Evolutionary conservation across 768 basidiomycete species (phyloP).

Genomic region (Mycena filopes): DNA sequence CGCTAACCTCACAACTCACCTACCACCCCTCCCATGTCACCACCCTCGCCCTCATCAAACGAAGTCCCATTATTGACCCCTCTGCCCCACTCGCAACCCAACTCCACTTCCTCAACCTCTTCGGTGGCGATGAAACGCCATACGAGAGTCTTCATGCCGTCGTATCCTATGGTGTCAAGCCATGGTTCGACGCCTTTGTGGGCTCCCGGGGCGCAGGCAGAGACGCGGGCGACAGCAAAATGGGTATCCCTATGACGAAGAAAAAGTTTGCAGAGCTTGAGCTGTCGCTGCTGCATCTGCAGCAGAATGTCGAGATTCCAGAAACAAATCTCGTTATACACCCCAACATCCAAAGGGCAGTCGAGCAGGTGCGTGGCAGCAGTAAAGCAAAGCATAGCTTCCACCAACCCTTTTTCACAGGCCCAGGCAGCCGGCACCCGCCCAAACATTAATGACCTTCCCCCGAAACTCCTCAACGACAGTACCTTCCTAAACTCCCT

Average conservation of each 20-base stretch:
- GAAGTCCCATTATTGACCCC: slow-evolving; percentile 83
- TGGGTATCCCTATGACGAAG: slow-evolving; percentile 99
- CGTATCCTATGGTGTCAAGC: slow-evolving; percentile 95
- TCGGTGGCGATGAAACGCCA: slow-evolving; percentile 87
- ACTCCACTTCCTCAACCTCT: slow-evolving; percentile 92
- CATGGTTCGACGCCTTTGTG: slow-evolving; percentile 98
- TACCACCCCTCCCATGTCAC: slow-evolving; percentile 84
- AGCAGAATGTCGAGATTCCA: slow-evolving; percentile 99
- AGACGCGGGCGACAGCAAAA: slow-evolving; percentile 78
- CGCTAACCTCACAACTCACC: slow-evolving; percentile 76
- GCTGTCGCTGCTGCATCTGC: slow-evolving; percentile 90
- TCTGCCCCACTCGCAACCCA: slow-evolving; percentile 83
- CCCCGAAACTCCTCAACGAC: slow-evolving; percentile 81
- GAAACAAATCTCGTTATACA: slow-evolving; percentile 95
- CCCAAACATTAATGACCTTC: slow-evolving; percentile 82
- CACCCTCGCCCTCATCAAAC: slow-evolving; percentile 96
- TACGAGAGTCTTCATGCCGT: slow-evolving; percentile 97
- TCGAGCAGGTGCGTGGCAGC: slow-evolving; percentile 67
- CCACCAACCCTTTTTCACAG: slow-evolving; percentile 36
- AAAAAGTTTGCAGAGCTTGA: slow-evolving; percentile 99
- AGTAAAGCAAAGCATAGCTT: slow-evolving; percentile 15
- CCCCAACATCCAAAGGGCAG: slow-evolving; percentile 87
- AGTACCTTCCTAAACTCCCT: slow-evolving; percentile 93
- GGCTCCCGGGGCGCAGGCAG: slow-evolving; percentile 82
- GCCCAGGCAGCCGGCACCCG: slow-evolving; percentile 64